phyloP scores from a whole-genome alignment of 1,284 basidiomycete species.

The Schizopora paradoxa region DNA sequence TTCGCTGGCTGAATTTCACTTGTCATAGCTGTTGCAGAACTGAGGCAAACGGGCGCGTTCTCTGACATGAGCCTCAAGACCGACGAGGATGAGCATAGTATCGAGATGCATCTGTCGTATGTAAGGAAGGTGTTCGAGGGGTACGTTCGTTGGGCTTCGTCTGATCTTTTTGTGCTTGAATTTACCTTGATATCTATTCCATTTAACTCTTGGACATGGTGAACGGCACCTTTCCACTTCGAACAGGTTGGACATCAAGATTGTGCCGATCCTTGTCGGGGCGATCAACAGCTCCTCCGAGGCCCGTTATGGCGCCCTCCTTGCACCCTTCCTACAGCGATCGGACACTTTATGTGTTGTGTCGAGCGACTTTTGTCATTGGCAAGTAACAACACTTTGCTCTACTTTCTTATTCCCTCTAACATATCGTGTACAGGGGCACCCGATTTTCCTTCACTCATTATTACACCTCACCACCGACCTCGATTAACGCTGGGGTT shows the following conservation, averaged over 20 bases:
- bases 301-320: conserved; percentile 55
- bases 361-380: conserved; percentile 98
- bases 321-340: conserved; percentile 77
- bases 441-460: conserved; percentile 85
- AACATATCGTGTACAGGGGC: conserved; percentile 60
- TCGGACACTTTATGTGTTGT: conserved; percentile 84
- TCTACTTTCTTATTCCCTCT: conserved; percentile 1
- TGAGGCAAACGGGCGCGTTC: conserved; percentile 70
- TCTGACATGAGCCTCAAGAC: conserved; percentile 57
- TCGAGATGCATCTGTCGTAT: conserved; percentile 98
- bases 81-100: conserved; percentile 94
- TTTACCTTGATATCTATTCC: too few relatives aligned
- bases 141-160: conserved; percentile 40
- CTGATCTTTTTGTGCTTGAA: background rate
- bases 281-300: conserved; percentile 64
- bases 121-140: conserved; percentile 82
- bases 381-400: conserved; percentile 45
- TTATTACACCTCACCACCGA: conserved; percentile 73
- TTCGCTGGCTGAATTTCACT: conserved; percentile 4
- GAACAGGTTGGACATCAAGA: conserved; percentile 61
- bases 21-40: conserved; percentile 58
- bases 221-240: background rate
- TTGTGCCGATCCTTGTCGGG: conserved; percentile 93
- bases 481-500: conserved; percentile 36
- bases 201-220: background rate